A percentile compares a stretch with the other conserved stretches of the same genome.
Conservation (phyloP, 2,329 filamentous ascomycete genomes). For the Ceratocystis papillata region DNA sequence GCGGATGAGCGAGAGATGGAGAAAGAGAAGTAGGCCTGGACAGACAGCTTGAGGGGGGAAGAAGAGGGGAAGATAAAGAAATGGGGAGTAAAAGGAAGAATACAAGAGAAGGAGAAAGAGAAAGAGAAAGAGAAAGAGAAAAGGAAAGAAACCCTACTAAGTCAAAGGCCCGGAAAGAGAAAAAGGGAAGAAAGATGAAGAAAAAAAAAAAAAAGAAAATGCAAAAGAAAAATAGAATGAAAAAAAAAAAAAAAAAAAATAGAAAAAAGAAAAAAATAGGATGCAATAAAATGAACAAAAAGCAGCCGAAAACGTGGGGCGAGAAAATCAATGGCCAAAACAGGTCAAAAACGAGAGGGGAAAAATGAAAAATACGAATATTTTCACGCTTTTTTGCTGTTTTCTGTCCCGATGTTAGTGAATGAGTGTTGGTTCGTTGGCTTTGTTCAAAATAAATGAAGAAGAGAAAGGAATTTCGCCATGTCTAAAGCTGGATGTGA, state of each 20-base stretch:
- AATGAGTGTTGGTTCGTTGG: too few relatives aligned
- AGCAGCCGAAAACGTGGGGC: background rate
- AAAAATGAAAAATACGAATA: too few relatives aligned
- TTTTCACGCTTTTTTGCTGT: too few relatives aligned
- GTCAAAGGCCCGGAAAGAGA: background rate
- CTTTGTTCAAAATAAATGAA: too few relatives aligned
- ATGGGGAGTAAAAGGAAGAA: background rate
- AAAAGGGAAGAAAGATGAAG: background rate
- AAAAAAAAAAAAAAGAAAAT: background rate
- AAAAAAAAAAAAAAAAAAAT: conserved; percentile 1
- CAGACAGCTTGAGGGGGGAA: background rate
- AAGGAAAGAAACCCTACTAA: background rate
- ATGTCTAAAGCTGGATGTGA: too few relatives aligned
- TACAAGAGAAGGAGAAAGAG: background rate
- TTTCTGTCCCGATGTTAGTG: too few relatives aligned
- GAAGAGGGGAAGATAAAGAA: background rate
- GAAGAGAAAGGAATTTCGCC: too few relatives aligned
- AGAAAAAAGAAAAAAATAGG: conserved; percentile 6
- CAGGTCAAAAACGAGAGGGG: background rate
- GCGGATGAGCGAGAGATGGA: background rate
- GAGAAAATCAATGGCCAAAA: background rate
- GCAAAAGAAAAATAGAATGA: background rate
- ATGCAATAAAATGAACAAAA: conserved; percentile 3
- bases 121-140: background rate
- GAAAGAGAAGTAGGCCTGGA: background rate